phyloP scores from a whole-genome alignment of 768 basidiomycete species.

The Lactifluus rugatus region DNA sequence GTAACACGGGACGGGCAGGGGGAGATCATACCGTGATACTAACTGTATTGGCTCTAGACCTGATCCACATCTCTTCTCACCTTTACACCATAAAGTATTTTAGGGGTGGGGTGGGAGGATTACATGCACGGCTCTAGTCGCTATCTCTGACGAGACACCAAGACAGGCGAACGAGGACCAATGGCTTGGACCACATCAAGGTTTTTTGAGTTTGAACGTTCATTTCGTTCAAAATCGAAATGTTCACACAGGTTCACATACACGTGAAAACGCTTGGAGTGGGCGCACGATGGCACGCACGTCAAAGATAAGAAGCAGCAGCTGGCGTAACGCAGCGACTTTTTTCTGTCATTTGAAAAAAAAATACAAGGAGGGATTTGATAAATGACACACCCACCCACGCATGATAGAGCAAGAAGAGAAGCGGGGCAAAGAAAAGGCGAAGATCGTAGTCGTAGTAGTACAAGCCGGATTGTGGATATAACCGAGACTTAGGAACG shows the following conservation, averaged over 20 bases:
- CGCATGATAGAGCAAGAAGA: constrained; percentile 14
- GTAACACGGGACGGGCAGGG: no score
- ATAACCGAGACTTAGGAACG: constrained; percentile 31
- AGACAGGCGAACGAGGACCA: background rate
- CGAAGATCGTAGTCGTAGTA: constrained; percentile 27
- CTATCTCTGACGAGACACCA: background rate
- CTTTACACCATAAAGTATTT: no score
- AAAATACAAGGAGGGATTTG: constrained; percentile 8
- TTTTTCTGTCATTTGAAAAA: background rate
- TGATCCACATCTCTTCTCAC: no score
- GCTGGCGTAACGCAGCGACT: background rate
- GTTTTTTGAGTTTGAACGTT: no score
- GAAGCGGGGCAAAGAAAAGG: background rate
- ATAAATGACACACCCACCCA: constrained; percentile 16
- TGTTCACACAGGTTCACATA: background rate
- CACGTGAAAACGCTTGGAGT: background rate
- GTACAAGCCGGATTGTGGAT: constrained; percentile 37
- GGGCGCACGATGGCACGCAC: no score
- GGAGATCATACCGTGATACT: no score
- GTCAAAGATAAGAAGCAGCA: background rate
- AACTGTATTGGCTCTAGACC: no score
- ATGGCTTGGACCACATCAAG: no score
- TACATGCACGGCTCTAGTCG: no score
- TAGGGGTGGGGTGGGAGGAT: no score
- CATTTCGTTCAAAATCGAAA: no score